Base-by-base conservation (phyloP, 371 early-diverging fungal genomes). In the Zopfochytrium polystomum region DNA sequence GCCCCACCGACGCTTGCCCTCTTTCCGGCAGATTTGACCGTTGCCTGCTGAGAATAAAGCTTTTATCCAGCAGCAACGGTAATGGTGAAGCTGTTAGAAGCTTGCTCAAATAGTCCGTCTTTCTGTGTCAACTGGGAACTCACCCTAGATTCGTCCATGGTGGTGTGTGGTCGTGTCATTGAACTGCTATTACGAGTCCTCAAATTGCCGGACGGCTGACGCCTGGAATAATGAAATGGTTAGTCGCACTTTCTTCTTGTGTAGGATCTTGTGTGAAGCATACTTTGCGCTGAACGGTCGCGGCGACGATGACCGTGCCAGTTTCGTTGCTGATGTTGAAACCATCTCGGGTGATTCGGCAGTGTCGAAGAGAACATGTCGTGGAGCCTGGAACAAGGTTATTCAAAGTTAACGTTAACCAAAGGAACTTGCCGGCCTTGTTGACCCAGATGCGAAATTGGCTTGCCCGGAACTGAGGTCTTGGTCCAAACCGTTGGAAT, bases 281-380 rank as follows among this genome's bases (percentile, higher is more conserved):
- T 55, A 66, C 71, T 62, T 63, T 35, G 72, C 72, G 20, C 68
- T 66, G 51, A 57, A 67, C 3, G 72, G 72, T 26, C 72, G 23
- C 4, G 72, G 68, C 18, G 71, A 67, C 2, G 54, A 30, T 20
- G 62, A 33, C 32, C 67, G 43, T 1, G 15, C 18, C 20, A 31
- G 47, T 29, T 62, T 67, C 20, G 34, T 11, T n/a, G n/a, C n/a
- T n/a, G n/a, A n/a, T n/a, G n/a, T n/a, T n/a, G n/a, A n/a, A n/a
- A n/a, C n/a, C n/a, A n/a, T 9, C 11, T 72, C 68, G 11, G 35
- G 49, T 7, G 57, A 20, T 6, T 72, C 72, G 1, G 66, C 58
- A 1, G 68, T 55, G 25, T 72, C 72, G 34, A 72, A 72, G 15
- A 72, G 34, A 5, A 72, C 72, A 54, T 72, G 72, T 13, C 72